A percentile compares a stretch with the other conserved stretches of the same genome.
Evolutionary conservation across 805 yeast species (phyloP).

Genomic region (Yarrowia sp.): DNA sequence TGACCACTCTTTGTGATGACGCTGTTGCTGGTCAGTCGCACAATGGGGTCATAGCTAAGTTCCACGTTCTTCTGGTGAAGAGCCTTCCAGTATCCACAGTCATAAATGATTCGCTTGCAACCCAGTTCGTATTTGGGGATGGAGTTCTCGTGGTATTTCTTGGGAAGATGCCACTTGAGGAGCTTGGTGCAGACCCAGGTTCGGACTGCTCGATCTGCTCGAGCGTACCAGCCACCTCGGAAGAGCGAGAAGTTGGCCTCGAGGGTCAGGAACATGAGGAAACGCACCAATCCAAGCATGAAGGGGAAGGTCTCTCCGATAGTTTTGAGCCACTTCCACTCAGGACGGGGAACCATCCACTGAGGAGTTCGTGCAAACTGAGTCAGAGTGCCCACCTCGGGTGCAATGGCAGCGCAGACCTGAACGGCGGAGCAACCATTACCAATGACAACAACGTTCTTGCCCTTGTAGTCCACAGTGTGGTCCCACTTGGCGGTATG

Average conservation of each 20-base stretch:
- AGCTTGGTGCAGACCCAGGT: not conserved
- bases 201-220: not conserved
- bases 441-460: slow-evolving; percentile 30
- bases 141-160: slow-evolving; percentile 13
- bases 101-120: slow-evolving; percentile 28
- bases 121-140: slow-evolving; percentile 28
- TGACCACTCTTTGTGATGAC: slow-evolving; percentile 28
- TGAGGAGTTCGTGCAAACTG: slow-evolving; percentile 30
- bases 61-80: slow-evolving; percentile 25
- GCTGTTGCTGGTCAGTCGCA: slow-evolving; percentile 15
- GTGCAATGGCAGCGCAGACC: slow-evolving; percentile 28
- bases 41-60: slow-evolving; percentile 27
- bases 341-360: slow-evolving; percentile 28
- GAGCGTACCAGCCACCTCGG: slow-evolving; percentile 13
- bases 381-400: slow-evolving; percentile 25
- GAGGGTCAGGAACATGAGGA: slow-evolving; percentile 25
- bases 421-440: slow-evolving; percentile 31
- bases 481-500: slow-evolving; percentile 27
- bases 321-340: not conserved
- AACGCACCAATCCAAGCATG: slow-evolving; percentile 19
- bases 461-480: slow-evolving; percentile 26
- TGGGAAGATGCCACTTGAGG: not conserved
- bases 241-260: slow-evolving; percentile 27
- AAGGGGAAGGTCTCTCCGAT: slow-evolving; percentile 2
- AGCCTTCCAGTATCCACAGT: slow-evolving; percentile 28